Percentiles rank a stretch among this genome's conserved stretches.
Evolutionary conservation across 352 stramenopile species (phyloP).

Genomic region (Globisporangium spinosum): DNA sequence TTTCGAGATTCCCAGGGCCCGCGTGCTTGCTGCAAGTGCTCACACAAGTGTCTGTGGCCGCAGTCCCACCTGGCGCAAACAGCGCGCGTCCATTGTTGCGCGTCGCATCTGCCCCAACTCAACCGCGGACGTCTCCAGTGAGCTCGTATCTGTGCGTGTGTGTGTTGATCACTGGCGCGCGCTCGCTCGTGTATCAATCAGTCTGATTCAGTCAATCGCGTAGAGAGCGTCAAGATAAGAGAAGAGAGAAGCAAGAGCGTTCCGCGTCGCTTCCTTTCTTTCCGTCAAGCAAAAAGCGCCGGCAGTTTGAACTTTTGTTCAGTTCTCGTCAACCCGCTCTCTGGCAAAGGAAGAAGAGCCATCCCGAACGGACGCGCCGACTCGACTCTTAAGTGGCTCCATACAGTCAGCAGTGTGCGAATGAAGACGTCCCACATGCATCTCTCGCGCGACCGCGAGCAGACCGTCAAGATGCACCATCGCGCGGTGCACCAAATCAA

Average conservation of each 20-base stretch:
- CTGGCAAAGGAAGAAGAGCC: neutral
- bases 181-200: neutral
- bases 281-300: neutral
- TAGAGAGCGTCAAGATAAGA: neutral
- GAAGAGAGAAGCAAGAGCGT: neutral
- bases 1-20: neutral
- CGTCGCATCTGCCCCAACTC: neutral
- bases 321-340: constrained; percentile 7
- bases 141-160: no score
- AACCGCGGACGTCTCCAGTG: neutral
- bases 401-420: neutral
- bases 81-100: neutral
- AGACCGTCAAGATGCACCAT: constrained; percentile 55
- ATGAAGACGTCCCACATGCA: constrained; percentile 31
- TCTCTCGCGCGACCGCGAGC: constrained; percentile 45
- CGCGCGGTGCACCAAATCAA: constrained; percentile 62
- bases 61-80: neutral
- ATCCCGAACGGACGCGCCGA: constrained; percentile 2
- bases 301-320: neutral
- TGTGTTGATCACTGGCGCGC: neutral
- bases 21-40: neutral
- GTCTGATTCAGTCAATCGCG: neutral
- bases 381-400: neutral
- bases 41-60: neutral
- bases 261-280: constrained; percentile 11